Evolutionary conservation across 73 alveolate species (phyloP), one percentile per base, ranked within the genome.

Genomic region (Blepharisma japonicum): DNA sequence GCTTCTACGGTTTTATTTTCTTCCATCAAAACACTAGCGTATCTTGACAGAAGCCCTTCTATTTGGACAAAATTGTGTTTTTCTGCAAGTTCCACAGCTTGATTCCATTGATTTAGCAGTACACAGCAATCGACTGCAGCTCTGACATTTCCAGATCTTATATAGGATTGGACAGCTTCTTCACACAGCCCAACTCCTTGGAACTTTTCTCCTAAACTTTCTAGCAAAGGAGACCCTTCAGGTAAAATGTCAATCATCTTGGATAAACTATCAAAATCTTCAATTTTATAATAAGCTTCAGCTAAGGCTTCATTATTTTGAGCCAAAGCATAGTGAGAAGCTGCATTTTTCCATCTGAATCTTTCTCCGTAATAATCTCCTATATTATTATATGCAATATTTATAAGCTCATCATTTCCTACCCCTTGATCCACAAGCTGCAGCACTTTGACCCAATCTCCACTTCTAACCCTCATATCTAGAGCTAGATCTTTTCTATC

Each of bases 61-160:
- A 98, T 98, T 90, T 97, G 98, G 72, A 94, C 93, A 89, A 98
- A 96, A 81, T 96, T 95, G 77, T 98, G 97, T 87, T 96, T 88
- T 89, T 98, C 99, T 9, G 99, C 99, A 68, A 98, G 85, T 77
- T 98, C 98, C 0, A 98, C 99, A n/a, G 99, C 99, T 81, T 89
- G 86, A 90, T 97, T 97, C 99, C 99, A 97, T 80, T 92, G 92
- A 77, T 97, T 94, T 77, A 92, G 86, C 23, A 95, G 86, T 32
- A 94, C 98, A 55, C 99, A 93, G 77, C 99, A 96, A 87, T 98
- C 99, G 42, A 98, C 94, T 6, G 99, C 99, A 71, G 95, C 94
- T 89, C 97, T 96, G 21, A 97, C 96, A 83, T 98, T 99, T 5
- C 98, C 98, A 21, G 81, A 86, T 77, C 94, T 92, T 71, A 95